These are phyloP conservation scores for Priceomyces haplophilus DNA, from an alignment of 805 yeast species.

Conservation along the genomic window DNA sequence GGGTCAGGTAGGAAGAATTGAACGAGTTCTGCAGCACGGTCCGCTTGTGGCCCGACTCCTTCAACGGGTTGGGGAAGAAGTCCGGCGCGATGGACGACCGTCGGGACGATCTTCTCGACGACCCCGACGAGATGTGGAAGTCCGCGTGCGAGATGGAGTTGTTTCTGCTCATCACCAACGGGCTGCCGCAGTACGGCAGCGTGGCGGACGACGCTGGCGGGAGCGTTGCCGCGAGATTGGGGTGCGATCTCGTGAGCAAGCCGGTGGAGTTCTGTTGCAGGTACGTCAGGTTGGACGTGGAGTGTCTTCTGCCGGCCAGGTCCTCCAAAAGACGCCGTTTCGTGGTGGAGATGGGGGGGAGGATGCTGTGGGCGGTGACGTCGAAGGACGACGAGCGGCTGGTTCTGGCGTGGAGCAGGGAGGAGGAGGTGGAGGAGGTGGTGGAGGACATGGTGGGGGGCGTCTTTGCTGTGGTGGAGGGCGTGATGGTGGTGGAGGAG, in stretches of 20 bases:
- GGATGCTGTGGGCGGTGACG: slow-evolving; percentile 11
- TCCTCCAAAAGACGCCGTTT: slow-evolving; percentile 30
- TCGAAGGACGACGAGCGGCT: slow-evolving; percentile 27
- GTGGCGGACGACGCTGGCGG: slow-evolving; percentile 15
- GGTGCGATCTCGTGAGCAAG: slow-evolving; percentile 16
- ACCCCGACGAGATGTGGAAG: slow-evolving; percentile 25
- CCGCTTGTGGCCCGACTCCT: slow-evolving; percentile 26
- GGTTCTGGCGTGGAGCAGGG: slow-evolving; percentile 7
- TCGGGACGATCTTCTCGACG: slow-evolving; percentile 43
- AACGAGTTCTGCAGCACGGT: slow-evolving; percentile 29
- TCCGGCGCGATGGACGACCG: slow-evolving; percentile 45
- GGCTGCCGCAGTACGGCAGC: slow-evolving; percentile 33
- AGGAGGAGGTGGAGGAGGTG: too few species aligned
- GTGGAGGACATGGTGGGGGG: too few species aligned
- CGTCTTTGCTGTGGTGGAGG: slow-evolving; percentile 3
- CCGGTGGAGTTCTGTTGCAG: slow-evolving; percentile 2
- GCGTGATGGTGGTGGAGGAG: too few species aligned
- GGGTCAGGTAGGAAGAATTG: slow-evolving; percentile 26
- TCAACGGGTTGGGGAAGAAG: slow-evolving; percentile 39
- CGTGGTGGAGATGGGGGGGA: slow-evolving; percentile 19
- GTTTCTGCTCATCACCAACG: slow-evolving; percentile 31
- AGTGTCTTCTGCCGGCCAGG: slow-evolving; percentile 21
- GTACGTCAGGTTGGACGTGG: slow-evolving; percentile 22
- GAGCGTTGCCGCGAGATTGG: slow-evolving; percentile 17
- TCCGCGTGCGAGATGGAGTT: slow-evolving; percentile 38